Base-by-base conservation (phyloP, 305 asterid species). In the Fraxinus baroniana region DNA sequence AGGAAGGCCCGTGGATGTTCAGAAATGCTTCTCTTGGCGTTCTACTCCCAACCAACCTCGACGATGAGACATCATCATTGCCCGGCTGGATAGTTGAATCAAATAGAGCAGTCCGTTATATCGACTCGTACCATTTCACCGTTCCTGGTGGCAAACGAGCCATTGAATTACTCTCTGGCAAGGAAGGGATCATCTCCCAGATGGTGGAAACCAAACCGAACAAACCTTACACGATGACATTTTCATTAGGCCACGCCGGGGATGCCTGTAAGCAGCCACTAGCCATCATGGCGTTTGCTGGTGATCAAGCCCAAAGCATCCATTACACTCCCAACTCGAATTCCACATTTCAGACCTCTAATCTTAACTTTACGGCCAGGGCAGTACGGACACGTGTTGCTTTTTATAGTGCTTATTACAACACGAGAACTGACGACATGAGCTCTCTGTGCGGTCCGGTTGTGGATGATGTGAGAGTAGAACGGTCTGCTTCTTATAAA, bases 1-100 rank as follows among this genome's bases (percentile, higher is more conserved):
- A 96, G 83, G 98, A 93, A 85, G 99, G 99, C 1, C 97, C 99
- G 3, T 96, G 96, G 97, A 92, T 96, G 97, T 93, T 94, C 87
- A 84, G 97, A 60, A 96, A 96, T 80, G 95, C 89, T 82, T 96
- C 99, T 0, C 90, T 96, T 0, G 99, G 99, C 0, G 98, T 96
- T 28, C 87, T 96, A 8, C 99, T 96, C 70, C 98, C 99, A 1
- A 96, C 99, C 49, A 96, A 93, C 83, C 97, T 96, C 0, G 98
- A 96, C 6, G 98, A 93, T 57, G 93, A 93, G 74, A 93, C 95
- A 2, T 92, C 98, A 10, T 89, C 99, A 1, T 87, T 96, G 15
- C 99, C 99, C 0, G 98, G 99, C 37, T 96, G 99, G 99, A 94
- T 92, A 22, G 97, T 94, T 1, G 99, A 96, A 77, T 96, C 99